Evolutionary conservation across 1,139 yeast genomes (phyloP).

Genomic region (Suhomyces bribrorum): DNA sequence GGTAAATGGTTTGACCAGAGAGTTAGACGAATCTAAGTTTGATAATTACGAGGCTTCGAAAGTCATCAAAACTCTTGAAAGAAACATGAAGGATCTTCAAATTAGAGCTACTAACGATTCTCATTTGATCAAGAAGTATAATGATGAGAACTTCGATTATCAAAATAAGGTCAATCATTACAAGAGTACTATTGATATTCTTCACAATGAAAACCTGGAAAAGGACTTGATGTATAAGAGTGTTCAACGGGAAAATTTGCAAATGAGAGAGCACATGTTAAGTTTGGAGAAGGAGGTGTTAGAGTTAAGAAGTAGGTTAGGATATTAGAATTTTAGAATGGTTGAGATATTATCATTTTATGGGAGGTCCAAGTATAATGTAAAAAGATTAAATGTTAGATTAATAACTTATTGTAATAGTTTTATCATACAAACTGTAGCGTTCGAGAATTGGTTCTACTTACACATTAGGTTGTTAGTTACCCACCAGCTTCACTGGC

Average conservation of each 20-base stretch:
- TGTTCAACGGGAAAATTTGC: constrained; percentile 41
- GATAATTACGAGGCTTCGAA: constrained; percentile 37
- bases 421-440: too few species aligned
- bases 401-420: too few species aligned
- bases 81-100: constrained; percentile 38
- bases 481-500: too few species aligned
- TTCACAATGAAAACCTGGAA: constrained; percentile 43
- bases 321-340: too few species aligned
- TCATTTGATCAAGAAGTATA: constrained; percentile 42
- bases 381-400: too few species aligned
- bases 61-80: constrained; percentile 32
- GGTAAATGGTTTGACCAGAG: constrained; percentile 31
- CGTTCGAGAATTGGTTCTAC: too few species aligned
- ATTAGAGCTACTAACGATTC: constrained; percentile 40
- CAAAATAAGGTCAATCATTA: constrained; percentile 44
- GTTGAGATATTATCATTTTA: too few species aligned
- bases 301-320: constrained; percentile 53
- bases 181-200: constrained; percentile 35
- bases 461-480: too few species aligned
- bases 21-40: constrained; percentile 33
- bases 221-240: constrained; percentile 40
- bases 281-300: constrained; percentile 65
- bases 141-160: constrained; percentile 49
- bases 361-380: too few species aligned
- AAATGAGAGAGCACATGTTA: constrained; percentile 54